phyloP scores from a whole-genome alignment of 2,329 filamentous ascomycete species.

The Cercospora beticola region DNA sequence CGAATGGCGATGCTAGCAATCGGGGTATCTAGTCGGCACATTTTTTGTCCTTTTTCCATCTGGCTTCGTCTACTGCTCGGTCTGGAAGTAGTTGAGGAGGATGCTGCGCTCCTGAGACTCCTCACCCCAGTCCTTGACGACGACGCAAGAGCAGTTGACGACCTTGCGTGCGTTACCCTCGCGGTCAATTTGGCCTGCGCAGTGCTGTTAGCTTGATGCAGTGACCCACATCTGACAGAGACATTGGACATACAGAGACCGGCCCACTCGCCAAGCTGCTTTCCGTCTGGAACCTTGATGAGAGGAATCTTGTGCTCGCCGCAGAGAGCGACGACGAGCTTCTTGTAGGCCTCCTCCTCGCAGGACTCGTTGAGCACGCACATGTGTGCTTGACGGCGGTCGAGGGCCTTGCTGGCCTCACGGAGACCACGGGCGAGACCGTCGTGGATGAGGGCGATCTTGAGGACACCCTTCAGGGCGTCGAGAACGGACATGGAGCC shows the following conservation, averaged over 20 bases:
- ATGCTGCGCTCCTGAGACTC: slow-evolving; percentile 98
- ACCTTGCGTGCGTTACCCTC: slow-evolving; percentile 99
- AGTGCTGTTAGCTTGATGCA: slow-evolving; percentile 17
- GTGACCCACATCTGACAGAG: background rate
- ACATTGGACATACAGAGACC: slow-evolving; percentile 83
- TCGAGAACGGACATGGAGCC: slow-evolving; percentile 94
- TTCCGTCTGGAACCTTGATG: slow-evolving; percentile 99
- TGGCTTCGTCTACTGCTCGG: slow-evolving; percentile 53
- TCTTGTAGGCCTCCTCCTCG: slow-evolving; percentile 99
- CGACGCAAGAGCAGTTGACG: slow-evolving; percentile 99
- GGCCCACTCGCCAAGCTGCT: slow-evolving; percentile 99
- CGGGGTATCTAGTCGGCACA: slow-evolving; percentile 8
- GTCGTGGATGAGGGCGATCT: slow-evolving; percentile 99
- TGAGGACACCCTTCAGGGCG: slow-evolving; percentile 97
- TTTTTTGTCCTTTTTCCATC: background rate
- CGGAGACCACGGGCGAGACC: slow-evolving; percentile 97
- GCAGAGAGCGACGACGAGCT: slow-evolving; percentile 98
- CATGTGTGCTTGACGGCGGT: slow-evolving; percentile 99
- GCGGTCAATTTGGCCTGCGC: slow-evolving; percentile 88
- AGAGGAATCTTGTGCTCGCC: slow-evolving; percentile 99
- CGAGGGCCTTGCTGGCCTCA: slow-evolving; percentile 97
- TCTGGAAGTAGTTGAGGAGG: slow-evolving; percentile 99
- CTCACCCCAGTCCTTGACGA: slow-evolving; percentile 99
- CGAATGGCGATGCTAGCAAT: slow-evolving; percentile 6
- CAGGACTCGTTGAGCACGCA: slow-evolving; percentile 99